These are phyloP conservation scores for Coffea humblotiana DNA, from an alignment of 305 asterid genomes.

Conservation along the genomic window DNA sequence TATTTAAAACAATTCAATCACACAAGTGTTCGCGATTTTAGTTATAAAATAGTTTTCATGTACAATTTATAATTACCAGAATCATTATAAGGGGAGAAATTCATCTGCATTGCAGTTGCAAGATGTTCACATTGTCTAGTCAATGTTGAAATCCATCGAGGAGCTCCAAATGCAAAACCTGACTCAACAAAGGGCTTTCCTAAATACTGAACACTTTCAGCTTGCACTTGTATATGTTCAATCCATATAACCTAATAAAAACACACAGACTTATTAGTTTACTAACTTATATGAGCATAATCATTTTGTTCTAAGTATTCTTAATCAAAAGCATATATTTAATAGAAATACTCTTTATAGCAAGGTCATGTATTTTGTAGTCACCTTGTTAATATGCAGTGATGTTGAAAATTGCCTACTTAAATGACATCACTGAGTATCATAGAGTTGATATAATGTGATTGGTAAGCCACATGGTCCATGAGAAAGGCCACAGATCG, in stretches of 20 bases:
- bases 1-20: background rate
- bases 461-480: background rate
- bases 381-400: background rate
- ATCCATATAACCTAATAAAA: slow-evolving; percentile 24
- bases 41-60: background rate
- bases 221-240: slow-evolving; percentile 29
- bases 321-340: background rate
- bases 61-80: background rate
- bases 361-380: too few species aligned
- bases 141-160: slow-evolving; percentile 20
- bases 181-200: slow-evolving; percentile 21
- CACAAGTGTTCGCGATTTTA: background rate
- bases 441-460: too few species aligned
- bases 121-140: slow-evolving; percentile 28
- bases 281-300: background rate
- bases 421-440: background rate
- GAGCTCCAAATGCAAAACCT: slow-evolving; percentile 29
- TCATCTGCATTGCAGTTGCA: background rate
- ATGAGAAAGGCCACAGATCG: background rate
- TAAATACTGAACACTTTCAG: background rate
- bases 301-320: background rate
- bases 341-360: too few species aligned
- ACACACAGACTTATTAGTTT: background rate
- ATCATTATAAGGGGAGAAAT: background rate
- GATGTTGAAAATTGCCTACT: background rate